phyloP scores from a whole-genome alignment of 371 early-diverging fungal species.

The Mucor circinelloides region DNA sequence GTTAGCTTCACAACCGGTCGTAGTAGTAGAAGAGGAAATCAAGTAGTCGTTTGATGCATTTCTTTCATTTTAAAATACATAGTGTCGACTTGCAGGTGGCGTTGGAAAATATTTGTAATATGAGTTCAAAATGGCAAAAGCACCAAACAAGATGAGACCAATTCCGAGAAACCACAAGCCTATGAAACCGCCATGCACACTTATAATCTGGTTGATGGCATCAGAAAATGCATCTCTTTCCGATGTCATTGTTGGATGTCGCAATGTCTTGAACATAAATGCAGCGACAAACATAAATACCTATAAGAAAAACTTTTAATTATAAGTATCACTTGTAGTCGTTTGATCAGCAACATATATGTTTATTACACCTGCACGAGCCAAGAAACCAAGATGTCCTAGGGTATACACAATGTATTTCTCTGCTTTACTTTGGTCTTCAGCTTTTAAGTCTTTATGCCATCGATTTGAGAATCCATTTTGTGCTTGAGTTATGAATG shows the following conservation, averaged over 20 bases:
- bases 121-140: conserved; percentile 26
- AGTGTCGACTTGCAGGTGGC: conserved; percentile 21
- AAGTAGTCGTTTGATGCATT: too few relatives aligned
- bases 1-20: too few relatives aligned
- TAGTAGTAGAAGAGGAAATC: too few relatives aligned
- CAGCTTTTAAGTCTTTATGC: conserved; percentile 19
- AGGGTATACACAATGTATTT: conserved; percentile 12
- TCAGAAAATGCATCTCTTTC: conserved; percentile 22
- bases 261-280: conserved; percentile 20
- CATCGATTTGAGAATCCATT: conserved; percentile 21
- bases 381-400: conserved; percentile 28
- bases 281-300: conserved; percentile 32
- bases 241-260: not conserved
- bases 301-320: not conserved
- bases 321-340: not conserved
- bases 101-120: conserved; percentile 34
- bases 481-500: conserved; percentile 26
- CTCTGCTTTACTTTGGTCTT: conserved; percentile 1
- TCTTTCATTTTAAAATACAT: not conserved
- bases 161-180: conserved; percentile 24
- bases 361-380: conserved; percentile 21
- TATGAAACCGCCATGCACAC: conserved; percentile 15
- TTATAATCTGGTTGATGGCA: conserved; percentile 24
- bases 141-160: conserved; percentile 25
- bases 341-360: too few relatives aligned